Evolutionary conservation across 352 stramenopile genomes (phyloP), one percentile per base, ranked within the genome.

Genomic region (Phytophthora constricta): DNA sequence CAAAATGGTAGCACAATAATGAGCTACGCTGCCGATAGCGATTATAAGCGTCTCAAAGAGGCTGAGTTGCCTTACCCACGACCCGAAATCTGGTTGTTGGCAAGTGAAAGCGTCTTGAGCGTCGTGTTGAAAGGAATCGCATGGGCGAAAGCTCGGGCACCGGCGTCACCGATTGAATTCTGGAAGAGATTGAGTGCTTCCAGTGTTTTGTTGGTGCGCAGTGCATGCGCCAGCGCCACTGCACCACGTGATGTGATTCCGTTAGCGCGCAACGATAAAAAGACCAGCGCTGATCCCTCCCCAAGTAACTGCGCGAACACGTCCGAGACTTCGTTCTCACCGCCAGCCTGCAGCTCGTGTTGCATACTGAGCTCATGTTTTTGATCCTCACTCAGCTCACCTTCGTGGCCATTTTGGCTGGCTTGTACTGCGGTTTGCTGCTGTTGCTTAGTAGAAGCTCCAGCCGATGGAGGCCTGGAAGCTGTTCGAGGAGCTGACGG

Each of bases 141-240:
- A 48, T 84, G 74, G 9, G 84, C 82, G 16, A 94, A 68, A 5
- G 76, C 86, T 7, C 76, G 28, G 0, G 81, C 82, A 2, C 86
- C 86, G 17, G 68, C 74, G 57, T 94, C 82, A 0, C 70, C 74
- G 11, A 94, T 70, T 0, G 53, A 26, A 53, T 94, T 94, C 25
- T 87, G 74, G 39, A 92, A 94, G 31, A 92, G 58, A 45, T 92
- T 94, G 27, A 94, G 76, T 26, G 77, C 62, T 60, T 86, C 63
- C 5, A 94, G 74, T 13, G 53, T 87, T 34, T 74, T 68, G 64
- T 85, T 91, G 7, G n/a, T 26, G 1, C 74, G 73, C 0, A 94
- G 49, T 3, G 70, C 68, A 5, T 51, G 43, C 0, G 80, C 84
- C 4, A 94, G 62, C 20, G 74, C 77, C 1, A 50, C 26, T 0